Conservation (phyloP, 805 yeast genomes). For the Jamesozyma hellenica region DNA sequence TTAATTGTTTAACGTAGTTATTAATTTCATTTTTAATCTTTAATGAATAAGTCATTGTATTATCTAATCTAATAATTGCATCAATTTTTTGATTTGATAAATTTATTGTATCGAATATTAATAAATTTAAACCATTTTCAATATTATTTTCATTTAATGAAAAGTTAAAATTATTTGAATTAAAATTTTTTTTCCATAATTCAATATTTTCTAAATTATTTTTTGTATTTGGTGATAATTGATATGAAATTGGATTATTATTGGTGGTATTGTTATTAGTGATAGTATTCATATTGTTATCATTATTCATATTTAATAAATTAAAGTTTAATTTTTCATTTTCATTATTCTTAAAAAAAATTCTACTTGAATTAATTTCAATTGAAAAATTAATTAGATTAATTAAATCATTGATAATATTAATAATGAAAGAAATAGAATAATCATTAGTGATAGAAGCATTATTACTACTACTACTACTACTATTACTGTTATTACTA, state of each 20-base stretch:
- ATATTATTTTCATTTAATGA: slow-evolving; percentile 1
- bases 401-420: slow-evolving; percentile 18
- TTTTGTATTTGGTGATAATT: slow-evolving; percentile 53
- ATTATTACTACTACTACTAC: too few relatives aligned
- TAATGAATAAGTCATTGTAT: slow-evolving; percentile 64
- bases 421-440: slow-evolving; percentile 4
- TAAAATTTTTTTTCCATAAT: slow-evolving; percentile 14
- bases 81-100: slow-evolving; percentile 58
- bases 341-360: too few relatives aligned
- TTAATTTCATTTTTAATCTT: slow-evolving; percentile 75
- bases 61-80: slow-evolving; percentile 57
- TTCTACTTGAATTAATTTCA: too few relatives aligned
- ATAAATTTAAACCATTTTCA: slow-evolving; percentile 47
- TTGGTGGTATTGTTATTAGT: too few relatives aligned
- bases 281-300: too few relatives aligned
- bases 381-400: slow-evolving; percentile 71
- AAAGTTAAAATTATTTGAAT: not conserved
- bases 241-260: slow-evolving; percentile 10
- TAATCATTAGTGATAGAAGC: not conserved
- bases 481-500: too few relatives aligned
- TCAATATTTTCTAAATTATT: slow-evolving; percentile 41
- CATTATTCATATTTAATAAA: too few relatives aligned
- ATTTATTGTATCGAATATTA: slow-evolving; percentile 58
- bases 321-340: too few relatives aligned
- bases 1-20: slow-evolving; percentile 49